These are phyloP conservation scores for Leishmania turanica DNA, from an alignment of 208 protist genomes.

Conservation along the genomic window DNA sequence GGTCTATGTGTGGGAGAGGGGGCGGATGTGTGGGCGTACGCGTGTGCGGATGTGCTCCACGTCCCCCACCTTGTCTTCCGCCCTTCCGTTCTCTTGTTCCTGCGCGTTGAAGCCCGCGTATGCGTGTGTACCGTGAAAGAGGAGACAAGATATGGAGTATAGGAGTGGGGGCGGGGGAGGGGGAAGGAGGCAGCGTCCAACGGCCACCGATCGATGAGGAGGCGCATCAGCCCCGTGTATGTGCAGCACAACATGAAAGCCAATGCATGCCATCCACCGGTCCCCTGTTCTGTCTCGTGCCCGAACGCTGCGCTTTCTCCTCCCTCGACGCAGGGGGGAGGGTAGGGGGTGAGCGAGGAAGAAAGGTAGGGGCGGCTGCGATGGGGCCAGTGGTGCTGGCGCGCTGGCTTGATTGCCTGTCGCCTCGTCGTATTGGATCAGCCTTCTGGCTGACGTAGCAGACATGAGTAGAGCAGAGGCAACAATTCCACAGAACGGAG, in stretches of 20 bases:
- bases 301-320: neutral
- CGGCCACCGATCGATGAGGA: neutral
- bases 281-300: neutral
- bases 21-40: too few relatives aligned
- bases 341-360: neutral
- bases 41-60: neutral
- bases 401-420: neutral
- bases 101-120: neutral
- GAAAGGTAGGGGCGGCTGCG: neutral
- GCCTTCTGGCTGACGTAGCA: neutral
- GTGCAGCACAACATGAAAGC: neutral
- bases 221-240: neutral
- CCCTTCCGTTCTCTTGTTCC: neutral
- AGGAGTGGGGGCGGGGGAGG: neutral
- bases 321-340: neutral
- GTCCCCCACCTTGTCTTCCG: neutral
- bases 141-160: neutral
- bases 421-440: too few relatives aligned
- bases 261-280: neutral
- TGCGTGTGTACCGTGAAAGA: neutral
- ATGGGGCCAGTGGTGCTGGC: neutral
- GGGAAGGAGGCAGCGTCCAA: neutral
- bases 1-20: neutral
- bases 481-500: neutral
- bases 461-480: neutral